phyloP scores from a whole-genome alignment of 805 yeast species.

The Saccharomycopsis sp. region DNA sequence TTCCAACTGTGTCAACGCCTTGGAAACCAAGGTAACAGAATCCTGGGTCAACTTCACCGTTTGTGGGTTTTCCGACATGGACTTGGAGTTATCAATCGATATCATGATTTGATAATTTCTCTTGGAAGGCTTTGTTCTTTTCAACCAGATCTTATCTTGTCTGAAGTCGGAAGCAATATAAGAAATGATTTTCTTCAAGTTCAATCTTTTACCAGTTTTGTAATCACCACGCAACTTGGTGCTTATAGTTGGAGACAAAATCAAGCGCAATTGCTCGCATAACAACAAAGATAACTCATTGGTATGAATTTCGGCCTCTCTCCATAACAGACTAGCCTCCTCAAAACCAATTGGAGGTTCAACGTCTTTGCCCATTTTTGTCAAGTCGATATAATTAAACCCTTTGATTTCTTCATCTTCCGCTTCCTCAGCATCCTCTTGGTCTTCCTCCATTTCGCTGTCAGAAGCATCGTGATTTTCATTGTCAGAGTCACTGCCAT shows the following conservation, averaged over 20 bases:
- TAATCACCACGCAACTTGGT: slow-evolving; percentile 93
- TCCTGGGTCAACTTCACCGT: slow-evolving; percentile 90
- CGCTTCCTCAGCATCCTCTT: slow-evolving; percentile 23
- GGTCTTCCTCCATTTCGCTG: slow-evolving; percentile 24
- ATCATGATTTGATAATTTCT: slow-evolving; percentile 97
- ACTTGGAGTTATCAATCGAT: slow-evolving; percentile 93
- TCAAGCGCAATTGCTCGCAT: slow-evolving; percentile 87
- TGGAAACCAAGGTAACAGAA: slow-evolving; percentile 86
- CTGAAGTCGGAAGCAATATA: slow-evolving; percentile 96
- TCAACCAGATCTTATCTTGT: slow-evolving; percentile 96
- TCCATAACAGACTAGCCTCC: slow-evolving; percentile 76
- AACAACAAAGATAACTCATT: slow-evolving; percentile 79
- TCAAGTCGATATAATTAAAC: slow-evolving; percentile 21
- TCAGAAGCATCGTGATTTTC: slow-evolving; percentile 36
- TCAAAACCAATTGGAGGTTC: slow-evolving; percentile 45
- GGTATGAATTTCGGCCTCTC: slow-evolving; percentile 71
- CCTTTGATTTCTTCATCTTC: slow-evolving; percentile 26
- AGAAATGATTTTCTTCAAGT: slow-evolving; percentile 95
- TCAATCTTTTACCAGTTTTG: slow-evolving; percentile 92
- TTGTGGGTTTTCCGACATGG: slow-evolving; percentile 83
- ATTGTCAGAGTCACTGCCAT: slow-evolving; percentile 28
- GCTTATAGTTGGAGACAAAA: slow-evolving; percentile 92
- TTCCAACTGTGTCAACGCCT: slow-evolving; percentile 88
- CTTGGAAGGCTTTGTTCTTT: slow-evolving; percentile 95
- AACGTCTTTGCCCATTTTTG: slow-evolving; percentile 10